Conservation (phyloP, 768 basidiomycete species). For the Tubosaeta sp. region DNA sequence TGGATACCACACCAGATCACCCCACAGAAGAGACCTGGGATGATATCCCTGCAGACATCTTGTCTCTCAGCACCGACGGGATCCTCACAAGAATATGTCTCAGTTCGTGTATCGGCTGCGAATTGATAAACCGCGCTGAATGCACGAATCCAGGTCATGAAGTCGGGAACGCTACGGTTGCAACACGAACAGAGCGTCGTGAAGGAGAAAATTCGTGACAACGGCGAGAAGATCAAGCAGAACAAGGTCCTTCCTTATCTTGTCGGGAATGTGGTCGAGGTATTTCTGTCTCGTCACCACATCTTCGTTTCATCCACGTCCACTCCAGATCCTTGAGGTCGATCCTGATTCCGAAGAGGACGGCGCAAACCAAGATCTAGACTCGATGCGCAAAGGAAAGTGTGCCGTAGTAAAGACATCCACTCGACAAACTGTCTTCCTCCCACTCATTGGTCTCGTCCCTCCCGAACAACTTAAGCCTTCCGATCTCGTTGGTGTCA, state of each 20-base stretch:
- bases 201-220: constrained; percentile 99
- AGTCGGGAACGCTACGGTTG: constrained; percentile 86
- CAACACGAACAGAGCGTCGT: constrained; percentile 94
- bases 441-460: constrained; percentile 96
- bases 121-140: not conserved
- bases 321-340: constrained; percentile 79
- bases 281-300: constrained; percentile 25
- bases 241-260: constrained; percentile 98
- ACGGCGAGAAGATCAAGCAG: constrained; percentile 97
- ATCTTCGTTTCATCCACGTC: constrained; percentile 4
- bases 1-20: constrained; percentile 75
- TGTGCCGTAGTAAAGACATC: constrained; percentile 99
- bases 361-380: constrained; percentile 92
- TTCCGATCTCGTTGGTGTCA: constrained; percentile 94
- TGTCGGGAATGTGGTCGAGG: constrained; percentile 97
- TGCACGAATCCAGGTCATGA: constrained; percentile 70
- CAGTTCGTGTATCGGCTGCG: constrained; percentile 41
- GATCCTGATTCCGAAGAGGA: constrained; percentile 92
- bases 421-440: constrained; percentile 96
- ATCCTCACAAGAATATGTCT: constrained; percentile 85
- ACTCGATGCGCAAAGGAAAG: constrained; percentile 96
- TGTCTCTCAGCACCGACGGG: constrained; percentile 75
- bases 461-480: constrained; percentile 88
- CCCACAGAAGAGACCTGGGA: constrained; percentile 79
- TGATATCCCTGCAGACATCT: constrained; percentile 88